Conservation (phyloP, 2,329 filamentous ascomycete species). For the Pestalotiopsis sp. region DNA sequence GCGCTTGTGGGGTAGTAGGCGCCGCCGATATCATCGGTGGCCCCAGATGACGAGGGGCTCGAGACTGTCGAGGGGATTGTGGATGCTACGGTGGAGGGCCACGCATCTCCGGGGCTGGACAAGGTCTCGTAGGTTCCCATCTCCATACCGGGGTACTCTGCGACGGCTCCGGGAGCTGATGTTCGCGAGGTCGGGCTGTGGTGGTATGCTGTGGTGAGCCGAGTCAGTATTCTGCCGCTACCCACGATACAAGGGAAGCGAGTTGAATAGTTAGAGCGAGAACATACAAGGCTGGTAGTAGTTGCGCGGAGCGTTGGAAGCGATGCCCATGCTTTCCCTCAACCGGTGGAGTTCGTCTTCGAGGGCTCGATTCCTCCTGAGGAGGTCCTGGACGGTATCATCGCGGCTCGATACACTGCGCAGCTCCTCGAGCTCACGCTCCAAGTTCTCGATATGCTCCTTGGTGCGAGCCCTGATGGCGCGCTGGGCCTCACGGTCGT, state of each 20-base stretch:
- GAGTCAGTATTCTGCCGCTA: not conserved
- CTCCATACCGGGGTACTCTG: slow-evolving; percentile 47
- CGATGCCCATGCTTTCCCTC: slow-evolving; percentile 47
- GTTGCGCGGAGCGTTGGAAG: slow-evolving; percentile 26
- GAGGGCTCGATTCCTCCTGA: slow-evolving; percentile 54
- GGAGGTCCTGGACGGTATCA: slow-evolving; percentile 53
- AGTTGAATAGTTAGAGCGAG: not conserved
- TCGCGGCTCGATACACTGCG: slow-evolving; percentile 51
- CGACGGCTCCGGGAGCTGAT: slow-evolving; percentile 44
- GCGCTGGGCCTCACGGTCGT: slow-evolving; percentile 88
- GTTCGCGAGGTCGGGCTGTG: slow-evolving; percentile 43
- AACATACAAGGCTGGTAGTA: slow-evolving; percentile 30
- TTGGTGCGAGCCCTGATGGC: slow-evolving; percentile 86
- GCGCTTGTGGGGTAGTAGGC: slow-evolving; percentile 54
- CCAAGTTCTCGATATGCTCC: slow-evolving; percentile 79
- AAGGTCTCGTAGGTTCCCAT: slow-evolving; percentile 42
- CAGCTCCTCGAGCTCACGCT: slow-evolving; percentile 75
- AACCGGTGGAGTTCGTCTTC: slow-evolving; percentile 54
- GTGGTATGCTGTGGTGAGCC: slow-evolving; percentile 23
- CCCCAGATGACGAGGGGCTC: slow-evolving; percentile 53
- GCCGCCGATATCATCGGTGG: slow-evolving; percentile 48
- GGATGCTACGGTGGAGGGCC: slow-evolving; percentile 46
- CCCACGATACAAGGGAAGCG: too few relatives aligned
- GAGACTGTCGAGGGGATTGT: slow-evolving; percentile 52
- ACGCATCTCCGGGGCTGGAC: slow-evolving; percentile 47